These are phyloP conservation scores for Ambispora gerdemannii DNA, from an alignment of 192 early-diverging fungal species.

Conservation along the genomic window DNA sequence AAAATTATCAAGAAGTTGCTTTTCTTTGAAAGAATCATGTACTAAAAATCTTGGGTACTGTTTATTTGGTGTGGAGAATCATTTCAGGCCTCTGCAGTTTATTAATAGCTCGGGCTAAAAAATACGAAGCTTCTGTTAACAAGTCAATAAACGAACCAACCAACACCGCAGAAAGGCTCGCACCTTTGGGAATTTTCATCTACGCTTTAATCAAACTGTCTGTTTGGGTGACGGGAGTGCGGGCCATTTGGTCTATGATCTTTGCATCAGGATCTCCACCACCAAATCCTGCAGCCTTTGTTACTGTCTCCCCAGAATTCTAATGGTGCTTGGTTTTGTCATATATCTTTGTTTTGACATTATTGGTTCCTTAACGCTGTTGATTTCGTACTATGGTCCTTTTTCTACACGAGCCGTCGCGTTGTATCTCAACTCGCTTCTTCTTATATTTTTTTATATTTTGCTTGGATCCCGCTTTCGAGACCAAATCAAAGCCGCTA, in stretches of 20 bases:
- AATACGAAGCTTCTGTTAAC: too few relatives aligned
- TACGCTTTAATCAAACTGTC: slow-evolving; percentile 2
- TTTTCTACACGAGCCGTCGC: slow-evolving; percentile 2
- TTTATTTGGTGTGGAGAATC: slow-evolving; percentile 19
- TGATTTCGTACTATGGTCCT: slow-evolving; percentile 19
- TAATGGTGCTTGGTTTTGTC: slow-evolving; percentile 23
- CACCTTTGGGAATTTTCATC: slow-evolving; percentile 16
- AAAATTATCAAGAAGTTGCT: slow-evolving; percentile 5
- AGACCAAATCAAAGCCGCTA: slow-evolving; percentile 10
- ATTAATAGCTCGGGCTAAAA: not conserved
- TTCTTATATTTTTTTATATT: slow-evolving; percentile 13
- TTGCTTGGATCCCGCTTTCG: slow-evolving; percentile 4
- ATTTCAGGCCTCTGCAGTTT: not conserved
- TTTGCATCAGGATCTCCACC: slow-evolving; percentile 5
- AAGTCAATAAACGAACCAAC: too few relatives aligned
- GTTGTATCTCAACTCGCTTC: slow-evolving; percentile 10
- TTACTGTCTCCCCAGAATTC: not conserved
- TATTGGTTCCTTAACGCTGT: slow-evolving; percentile 9
- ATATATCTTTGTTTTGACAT: slow-evolving; percentile 17
- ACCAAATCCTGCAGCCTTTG: not conserved
- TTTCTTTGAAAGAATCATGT: not conserved
- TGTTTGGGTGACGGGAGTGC: slow-evolving; percentile 7
- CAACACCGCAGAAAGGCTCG: too few relatives aligned
- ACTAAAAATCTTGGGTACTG: not conserved
- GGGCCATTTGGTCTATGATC: not conserved